Conservation (phyloP, 441 rosid species). For the Corymbia citriodora region DNA sequence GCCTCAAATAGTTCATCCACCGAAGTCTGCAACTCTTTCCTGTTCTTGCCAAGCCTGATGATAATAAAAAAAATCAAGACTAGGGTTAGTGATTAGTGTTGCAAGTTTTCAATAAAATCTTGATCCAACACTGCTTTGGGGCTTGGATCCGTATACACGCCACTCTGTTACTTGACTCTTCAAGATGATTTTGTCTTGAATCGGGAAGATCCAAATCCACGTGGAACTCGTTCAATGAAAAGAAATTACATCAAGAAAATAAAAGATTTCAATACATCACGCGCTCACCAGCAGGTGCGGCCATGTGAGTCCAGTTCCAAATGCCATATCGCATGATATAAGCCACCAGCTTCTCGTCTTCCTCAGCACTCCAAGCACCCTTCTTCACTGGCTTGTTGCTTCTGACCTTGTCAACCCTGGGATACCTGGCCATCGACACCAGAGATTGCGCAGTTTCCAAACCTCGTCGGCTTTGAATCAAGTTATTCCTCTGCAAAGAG, state of each 20-base stretch:
- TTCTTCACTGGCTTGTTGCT: neutral
- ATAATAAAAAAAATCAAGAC: too few species aligned
- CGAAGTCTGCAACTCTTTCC: neutral
- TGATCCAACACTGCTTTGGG: neutral
- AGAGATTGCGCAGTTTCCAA: neutral
- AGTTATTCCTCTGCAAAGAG: neutral
- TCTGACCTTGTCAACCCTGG: neutral
- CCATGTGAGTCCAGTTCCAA: constrained; percentile 6
- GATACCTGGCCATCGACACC: neutral
- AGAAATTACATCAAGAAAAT: neutral
- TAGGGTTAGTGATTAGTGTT: neutral
- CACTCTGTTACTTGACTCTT: neutral
- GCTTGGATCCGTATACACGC: neutral
- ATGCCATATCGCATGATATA: constrained; percentile 1
- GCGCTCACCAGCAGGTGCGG: neutral
- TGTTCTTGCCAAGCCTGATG: neutral
- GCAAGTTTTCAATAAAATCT: neutral
- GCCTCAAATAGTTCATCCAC: neutral
- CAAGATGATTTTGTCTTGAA: neutral
- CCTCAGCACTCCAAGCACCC: constrained; percentile 7
- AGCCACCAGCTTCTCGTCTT: constrained; percentile 2
- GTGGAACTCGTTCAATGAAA: neutral
- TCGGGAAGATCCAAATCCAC: neutral
- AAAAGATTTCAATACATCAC: neutral
- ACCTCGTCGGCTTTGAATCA: neutral